Evolutionary conservation across 2,329 filamentous ascomycete genomes (phyloP).

Genomic region (Plenodomus biglobosus): DNA sequence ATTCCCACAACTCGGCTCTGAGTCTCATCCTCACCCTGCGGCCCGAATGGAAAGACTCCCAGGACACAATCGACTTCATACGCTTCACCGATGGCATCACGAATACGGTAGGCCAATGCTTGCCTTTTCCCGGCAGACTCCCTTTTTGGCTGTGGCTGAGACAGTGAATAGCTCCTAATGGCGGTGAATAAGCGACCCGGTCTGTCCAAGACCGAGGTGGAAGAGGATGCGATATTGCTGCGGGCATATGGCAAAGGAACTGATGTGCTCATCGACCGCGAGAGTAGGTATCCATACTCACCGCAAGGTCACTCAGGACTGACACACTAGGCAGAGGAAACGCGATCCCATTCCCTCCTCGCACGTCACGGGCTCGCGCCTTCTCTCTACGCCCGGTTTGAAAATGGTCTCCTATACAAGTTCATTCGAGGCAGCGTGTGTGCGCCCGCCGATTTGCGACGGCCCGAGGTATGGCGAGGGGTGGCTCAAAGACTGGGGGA

Average conservation of each 20-base stretch:
- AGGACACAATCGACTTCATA: conserved; percentile 77
- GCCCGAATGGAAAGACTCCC: conserved; percentile 76
- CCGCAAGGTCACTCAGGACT: conserved; percentile 5
- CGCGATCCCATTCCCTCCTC: conserved; percentile 76
- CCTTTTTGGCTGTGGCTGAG: conserved; percentile 9
- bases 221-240: conserved; percentile 82
- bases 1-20: conserved; percentile 77
- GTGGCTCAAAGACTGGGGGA: conserved; percentile 83
- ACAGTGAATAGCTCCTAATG: conserved; percentile 61
- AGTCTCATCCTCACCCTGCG: conserved; percentile 76
- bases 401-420: conserved; percentile 93
- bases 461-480: conserved; percentile 74
- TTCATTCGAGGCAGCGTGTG: conserved; percentile 83
- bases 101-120: conserved; percentile 70
- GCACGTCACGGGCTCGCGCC: conserved; percentile 83
- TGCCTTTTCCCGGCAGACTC: neutral
- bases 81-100: conserved; percentile 98
- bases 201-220: conserved; percentile 73
- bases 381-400: conserved; percentile 83
- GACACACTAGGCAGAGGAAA: conserved; percentile 55
- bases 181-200: conserved; percentile 70
- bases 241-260: conserved; percentile 94
- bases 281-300: conserved; percentile 64
- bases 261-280: conserved; percentile 91
- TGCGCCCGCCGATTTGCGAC: conserved; percentile 75